phyloP scores from a whole-genome alignment of 2,329 filamentous ascomycete species.

The Chaetomiaceae sp. region DNA sequence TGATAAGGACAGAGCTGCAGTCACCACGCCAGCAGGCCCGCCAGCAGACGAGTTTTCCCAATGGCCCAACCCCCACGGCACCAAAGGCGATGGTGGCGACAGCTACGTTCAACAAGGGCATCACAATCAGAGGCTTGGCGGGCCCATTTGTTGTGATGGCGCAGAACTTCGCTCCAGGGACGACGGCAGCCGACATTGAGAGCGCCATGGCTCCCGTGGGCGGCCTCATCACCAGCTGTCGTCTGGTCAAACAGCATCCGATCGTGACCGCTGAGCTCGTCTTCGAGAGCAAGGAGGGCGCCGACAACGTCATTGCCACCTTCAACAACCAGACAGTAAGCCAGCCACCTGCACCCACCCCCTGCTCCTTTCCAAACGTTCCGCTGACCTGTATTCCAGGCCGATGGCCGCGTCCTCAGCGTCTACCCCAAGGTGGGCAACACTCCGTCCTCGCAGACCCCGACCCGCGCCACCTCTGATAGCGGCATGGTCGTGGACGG shows the following conservation, averaged over 20 bases:
- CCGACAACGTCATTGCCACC: slow-evolving; percentile 65
- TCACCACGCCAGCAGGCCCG: slow-evolving; percentile 26
- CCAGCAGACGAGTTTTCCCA: slow-evolving; percentile 19
- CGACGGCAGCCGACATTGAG: slow-evolving; percentile 76
- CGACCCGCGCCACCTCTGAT: slow-evolving; percentile 29
- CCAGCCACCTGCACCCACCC: slow-evolving; percentile 15
- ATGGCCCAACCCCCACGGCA: slow-evolving; percentile 18
- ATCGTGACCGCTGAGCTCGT: slow-evolving; percentile 73
- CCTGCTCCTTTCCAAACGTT: too few species aligned
- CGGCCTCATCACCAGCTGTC: slow-evolving; percentile 61
- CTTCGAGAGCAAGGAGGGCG: slow-evolving; percentile 65
- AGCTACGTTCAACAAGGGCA: slow-evolving; percentile 35
- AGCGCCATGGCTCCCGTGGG: slow-evolving; percentile 73
- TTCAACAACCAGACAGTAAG: slow-evolving; percentile 75
- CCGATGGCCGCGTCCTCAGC: slow-evolving; percentile 66
- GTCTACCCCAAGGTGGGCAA: slow-evolving; percentile 62
- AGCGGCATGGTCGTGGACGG: slow-evolving; percentile 46
- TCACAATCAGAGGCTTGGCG: slow-evolving; percentile 67
- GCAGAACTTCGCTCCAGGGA: slow-evolving; percentile 77
- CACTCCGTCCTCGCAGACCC: slow-evolving; percentile 26
- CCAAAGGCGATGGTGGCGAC: slow-evolving; percentile 21
- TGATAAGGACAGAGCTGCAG: slow-evolving; percentile 35
- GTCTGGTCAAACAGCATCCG: slow-evolving; percentile 59
- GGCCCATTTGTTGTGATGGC: slow-evolving; percentile 68
- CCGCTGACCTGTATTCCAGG: slow-evolving; percentile 36